Conservation (phyloP, 148 eudicot genomes). For the Diospyros lotus region DNA sequence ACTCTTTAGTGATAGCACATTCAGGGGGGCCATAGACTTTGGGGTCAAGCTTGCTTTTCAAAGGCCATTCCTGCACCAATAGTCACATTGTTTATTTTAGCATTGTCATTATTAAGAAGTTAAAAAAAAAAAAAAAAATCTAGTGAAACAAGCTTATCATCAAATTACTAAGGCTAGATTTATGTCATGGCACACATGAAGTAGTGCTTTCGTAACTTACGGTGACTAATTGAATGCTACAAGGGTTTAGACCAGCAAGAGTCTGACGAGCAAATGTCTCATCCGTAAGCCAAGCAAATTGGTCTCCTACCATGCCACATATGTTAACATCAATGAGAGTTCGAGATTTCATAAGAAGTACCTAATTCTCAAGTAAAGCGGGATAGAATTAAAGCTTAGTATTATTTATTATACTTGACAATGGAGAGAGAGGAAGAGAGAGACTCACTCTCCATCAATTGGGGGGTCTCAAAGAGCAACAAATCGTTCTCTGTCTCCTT, state of each 20-base stretch:
- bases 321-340: too few species aligned
- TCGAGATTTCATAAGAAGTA: too few species aligned
- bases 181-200: too few species aligned
- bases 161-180: too few species aligned
- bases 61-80: not conserved
- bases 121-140: not conserved
- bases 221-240: not conserved
- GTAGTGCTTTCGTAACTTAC: not conserved
- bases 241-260: not conserved
- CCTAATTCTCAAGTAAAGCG: too few species aligned
- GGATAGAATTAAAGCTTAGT: not conserved
- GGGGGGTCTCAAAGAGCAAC: not conserved
- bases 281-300: not conserved
- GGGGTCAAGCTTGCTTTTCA: not conserved
- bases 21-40: not conserved
- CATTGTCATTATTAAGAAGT: too few species aligned
- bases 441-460: not conserved
- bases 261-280: not conserved
- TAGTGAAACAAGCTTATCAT: not conserved
- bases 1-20: too few species aligned
- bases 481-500: not conserved
- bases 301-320: not conserved
- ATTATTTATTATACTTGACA: not conserved
- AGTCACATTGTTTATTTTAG: not conserved
- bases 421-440: not conserved